Evolutionary conservation across 2,329 filamentous ascomycete species (phyloP).

Genomic region (Epichloe coenophiala): DNA sequence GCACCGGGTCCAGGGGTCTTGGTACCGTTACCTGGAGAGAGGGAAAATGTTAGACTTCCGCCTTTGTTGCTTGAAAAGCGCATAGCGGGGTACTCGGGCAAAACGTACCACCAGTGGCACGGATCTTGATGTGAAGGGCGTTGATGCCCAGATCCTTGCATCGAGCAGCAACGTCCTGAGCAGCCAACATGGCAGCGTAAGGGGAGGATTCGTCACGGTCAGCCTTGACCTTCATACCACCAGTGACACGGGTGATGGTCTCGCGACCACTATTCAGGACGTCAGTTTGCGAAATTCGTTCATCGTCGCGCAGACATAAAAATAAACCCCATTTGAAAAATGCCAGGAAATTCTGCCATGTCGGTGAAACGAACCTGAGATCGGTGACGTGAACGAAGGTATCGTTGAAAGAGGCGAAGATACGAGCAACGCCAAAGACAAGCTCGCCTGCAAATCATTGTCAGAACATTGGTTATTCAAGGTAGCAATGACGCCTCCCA

Average conservation of each 20-base stretch:
- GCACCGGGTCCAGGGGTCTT: conserved; percentile 99
- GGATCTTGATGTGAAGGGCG: conserved; percentile 99
- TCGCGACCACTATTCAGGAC: conserved; percentile 71
- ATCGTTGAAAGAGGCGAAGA: conserved; percentile 88
- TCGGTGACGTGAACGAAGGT: conserved; percentile 98
- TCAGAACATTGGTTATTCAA: conserved; percentile 7
- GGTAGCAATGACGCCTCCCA: not conserved
- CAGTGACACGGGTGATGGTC: conserved; percentile 99
- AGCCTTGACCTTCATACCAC: conserved; percentile 99
- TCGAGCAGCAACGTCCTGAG: conserved; percentile 90
- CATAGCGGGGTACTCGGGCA: not conserved
- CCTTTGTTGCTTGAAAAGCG: not conserved
- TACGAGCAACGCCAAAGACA: conserved; percentile 95
- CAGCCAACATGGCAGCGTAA: conserved; percentile 99
- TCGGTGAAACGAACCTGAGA: conserved; percentile 57
- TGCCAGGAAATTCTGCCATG: not conserved
- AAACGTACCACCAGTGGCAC: conserved; percentile 83
- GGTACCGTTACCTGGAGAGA: conserved; percentile 72
- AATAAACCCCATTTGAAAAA: not conserved
- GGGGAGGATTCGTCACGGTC: conserved; percentile 99
- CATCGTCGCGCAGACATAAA: not conserved
- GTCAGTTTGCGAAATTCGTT: conserved; percentile 1
- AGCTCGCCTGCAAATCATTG: conserved; percentile 56
- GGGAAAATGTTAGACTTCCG: not conserved
- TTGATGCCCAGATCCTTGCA: conserved; percentile 63